These are phyloP conservation scores for Lactifluus pinguis DNA, from an alignment of 768 basidiomycete genomes.

Conservation along the genomic window DNA sequence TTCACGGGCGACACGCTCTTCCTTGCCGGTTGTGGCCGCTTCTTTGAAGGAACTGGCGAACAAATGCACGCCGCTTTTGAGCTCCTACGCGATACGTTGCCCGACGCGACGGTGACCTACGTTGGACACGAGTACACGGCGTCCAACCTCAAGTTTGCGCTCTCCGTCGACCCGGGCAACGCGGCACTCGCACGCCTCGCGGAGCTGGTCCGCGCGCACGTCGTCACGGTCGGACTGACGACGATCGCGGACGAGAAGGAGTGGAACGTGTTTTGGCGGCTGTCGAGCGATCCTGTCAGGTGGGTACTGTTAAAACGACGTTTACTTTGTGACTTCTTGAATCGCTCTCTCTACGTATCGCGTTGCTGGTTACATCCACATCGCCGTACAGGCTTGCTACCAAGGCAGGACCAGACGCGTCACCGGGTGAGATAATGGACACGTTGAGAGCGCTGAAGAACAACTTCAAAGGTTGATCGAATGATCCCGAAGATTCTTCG, in stretches of 20 bases:
- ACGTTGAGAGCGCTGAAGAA: slow-evolving; percentile 80
- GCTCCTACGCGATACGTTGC: slow-evolving; percentile 58
- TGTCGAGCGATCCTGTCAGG: slow-evolving; percentile 54
- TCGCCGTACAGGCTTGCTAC: slow-evolving; percentile 39
- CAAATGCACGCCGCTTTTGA: slow-evolving; percentile 75
- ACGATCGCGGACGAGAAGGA: slow-evolving; percentile 91
- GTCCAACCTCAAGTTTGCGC: slow-evolving; percentile 64
- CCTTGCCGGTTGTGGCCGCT: slow-evolving; percentile 81
- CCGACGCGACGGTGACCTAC: slow-evolving; percentile 72
- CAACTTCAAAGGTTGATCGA: slow-evolving; percentile 52
- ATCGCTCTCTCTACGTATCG: not conserved
- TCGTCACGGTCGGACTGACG: slow-evolving; percentile 66
- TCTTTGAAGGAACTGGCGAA: slow-evolving; percentile 78
- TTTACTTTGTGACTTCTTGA: not conserved
- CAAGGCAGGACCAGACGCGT: slow-evolving; percentile 31
- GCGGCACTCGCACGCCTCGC: slow-evolving; percentile 49
- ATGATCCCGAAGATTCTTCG: not conserved
- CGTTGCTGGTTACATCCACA: not conserved
- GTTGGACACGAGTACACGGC: slow-evolving; percentile 91
- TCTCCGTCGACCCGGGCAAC: slow-evolving; percentile 54
- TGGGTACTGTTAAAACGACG: slow-evolving; percentile 27
- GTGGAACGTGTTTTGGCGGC: slow-evolving; percentile 94
- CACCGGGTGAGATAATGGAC: slow-evolving; percentile 59
- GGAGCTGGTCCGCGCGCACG: slow-evolving; percentile 47
- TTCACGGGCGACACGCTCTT: slow-evolving; percentile 97